Percentiles rank a stretch among this genome's conserved stretches.
Evolutionary conservation across 2,329 filamentous ascomycete species (phyloP).

Genomic region (Neophaeococcomyces mojaviensis): DNA sequence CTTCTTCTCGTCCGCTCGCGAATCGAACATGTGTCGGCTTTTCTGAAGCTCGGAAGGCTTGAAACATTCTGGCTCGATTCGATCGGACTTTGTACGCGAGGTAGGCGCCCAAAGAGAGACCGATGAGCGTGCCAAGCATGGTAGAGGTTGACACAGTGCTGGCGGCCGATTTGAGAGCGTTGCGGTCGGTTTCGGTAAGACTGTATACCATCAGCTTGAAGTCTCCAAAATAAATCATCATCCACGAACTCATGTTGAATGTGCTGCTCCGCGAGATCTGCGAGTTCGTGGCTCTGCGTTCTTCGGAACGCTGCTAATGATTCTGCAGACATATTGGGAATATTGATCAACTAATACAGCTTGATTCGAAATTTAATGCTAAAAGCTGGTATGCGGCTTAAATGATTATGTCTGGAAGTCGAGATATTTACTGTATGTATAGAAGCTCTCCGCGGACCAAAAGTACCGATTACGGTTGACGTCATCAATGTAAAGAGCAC

Average conservation of each 20-base stretch:
- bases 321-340: conserved; percentile 33
- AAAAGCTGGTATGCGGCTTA: too few species aligned
- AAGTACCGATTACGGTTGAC: too few species aligned
- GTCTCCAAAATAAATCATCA: conserved; percentile 1
- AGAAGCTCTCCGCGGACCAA: too few species aligned
- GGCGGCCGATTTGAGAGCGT: conserved; percentile 49
- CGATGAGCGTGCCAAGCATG: conserved; percentile 52
- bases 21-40: conserved; percentile 57
- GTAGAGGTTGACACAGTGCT: conserved; percentile 48
- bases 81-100: conserved; percentile 51
- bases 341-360: too few species aligned
- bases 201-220: conserved; percentile 21
- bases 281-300: conserved; percentile 43
- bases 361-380: too few species aligned
- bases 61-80: conserved; percentile 52
- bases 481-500: too few species aligned
- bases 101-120: conserved; percentile 52
- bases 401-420: too few species aligned
- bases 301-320: conserved; percentile 43
- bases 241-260: conserved; percentile 45
- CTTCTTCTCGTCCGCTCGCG: conserved; percentile 52
- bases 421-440: too few species aligned
- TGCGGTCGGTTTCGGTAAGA: conserved; percentile 51
- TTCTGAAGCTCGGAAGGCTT: conserved; percentile 53
- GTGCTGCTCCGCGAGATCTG: conserved; percentile 50